Conservation (phyloP, 2,329 filamentous ascomycete genomes). For the Aspergillus puulaauensis region DNA sequence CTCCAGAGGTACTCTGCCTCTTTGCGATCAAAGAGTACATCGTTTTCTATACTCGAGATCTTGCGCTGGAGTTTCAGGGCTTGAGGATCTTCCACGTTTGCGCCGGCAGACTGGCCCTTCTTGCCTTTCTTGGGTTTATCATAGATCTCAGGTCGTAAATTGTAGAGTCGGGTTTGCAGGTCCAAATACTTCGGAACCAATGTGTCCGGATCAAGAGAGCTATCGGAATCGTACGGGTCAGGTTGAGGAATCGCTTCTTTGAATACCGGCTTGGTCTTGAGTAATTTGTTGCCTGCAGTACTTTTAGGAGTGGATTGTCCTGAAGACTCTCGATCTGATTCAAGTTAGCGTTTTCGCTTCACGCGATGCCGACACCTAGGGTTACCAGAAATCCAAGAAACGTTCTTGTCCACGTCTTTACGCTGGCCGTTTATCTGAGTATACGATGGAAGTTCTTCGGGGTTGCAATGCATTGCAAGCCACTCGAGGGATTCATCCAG, state of each 20-base stretch:
- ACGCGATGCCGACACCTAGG: slow-evolving; percentile 13
- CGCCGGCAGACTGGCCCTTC: slow-evolving; percentile 31
- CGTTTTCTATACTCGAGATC: slow-evolving; percentile 72
- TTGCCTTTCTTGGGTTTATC: slow-evolving; percentile 43
- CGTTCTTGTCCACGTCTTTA: slow-evolving; percentile 31
- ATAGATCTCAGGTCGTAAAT: slow-evolving; percentile 56
- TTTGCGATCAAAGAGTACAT: slow-evolving; percentile 70
- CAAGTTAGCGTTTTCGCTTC: slow-evolving; percentile 25
- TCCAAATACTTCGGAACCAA: slow-evolving; percentile 75
- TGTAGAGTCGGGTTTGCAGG: slow-evolving; percentile 68
- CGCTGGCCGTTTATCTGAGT: slow-evolving; percentile 46
- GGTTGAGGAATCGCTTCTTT: slow-evolving; percentile 23
- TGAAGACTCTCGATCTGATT: slow-evolving; percentile 30
- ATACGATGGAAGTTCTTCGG: slow-evolving; percentile 71
- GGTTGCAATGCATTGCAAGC: slow-evolving; percentile 74
- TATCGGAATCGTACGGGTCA: slow-evolving; percentile 50
- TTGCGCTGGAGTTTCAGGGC: slow-evolving; percentile 70
- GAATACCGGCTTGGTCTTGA: slow-evolving; percentile 26
- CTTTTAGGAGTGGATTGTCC: slow-evolving; percentile 26
- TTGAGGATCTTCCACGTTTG: slow-evolving; percentile 40
- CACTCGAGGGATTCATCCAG: slow-evolving; percentile 86
- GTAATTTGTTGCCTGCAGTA: slow-evolving; percentile 23
- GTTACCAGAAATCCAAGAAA: slow-evolving; percentile 40
- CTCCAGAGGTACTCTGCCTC: slow-evolving; percentile 68
- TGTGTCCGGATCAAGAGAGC: slow-evolving; percentile 72